Evolutionary conservation across 257 asterid species (phyloP), one percentile per base, ranked within the genome.

Genomic region (Galeopsis tetrahit): DNA sequence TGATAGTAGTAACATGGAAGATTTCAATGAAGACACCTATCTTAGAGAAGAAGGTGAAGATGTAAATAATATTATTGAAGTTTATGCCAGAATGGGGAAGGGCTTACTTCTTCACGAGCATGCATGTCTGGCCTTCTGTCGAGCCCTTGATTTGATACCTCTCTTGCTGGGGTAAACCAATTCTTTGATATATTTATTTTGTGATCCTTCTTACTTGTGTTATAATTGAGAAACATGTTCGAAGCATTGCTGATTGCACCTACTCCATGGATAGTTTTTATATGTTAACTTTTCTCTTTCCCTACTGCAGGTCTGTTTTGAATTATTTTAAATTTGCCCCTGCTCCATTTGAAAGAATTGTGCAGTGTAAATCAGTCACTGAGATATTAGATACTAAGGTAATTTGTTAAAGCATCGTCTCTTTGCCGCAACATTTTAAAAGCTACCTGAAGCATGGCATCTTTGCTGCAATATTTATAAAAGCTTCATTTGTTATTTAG

Each of bases 311-410:
- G 95, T 68, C 85, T 43, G 75, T 88, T 60, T 79, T 87, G 67
- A 78, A 78, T 77, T 95, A 95, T 85, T 90, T 91, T 72, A 69
- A 79, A 55, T 78, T 64, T 82, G 93, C 98, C 61, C 97, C 98
- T 78, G 87, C 97, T 77, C 98, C 99, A 13, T 95, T 91, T 39
- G 81, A 89, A 80, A 86, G 93, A 84, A 79, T 92, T n/a, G 82
- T 60, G 75, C 83, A 48, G 73, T 78, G 69, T 49, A 57, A 60
- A 78, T 69, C 84, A 62, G 82, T 77, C 80, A 56, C 65, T 13
- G 68, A 70, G 68, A 85, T 80, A 44, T 69, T 82, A 28, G 14
- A 75, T 53, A 59, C 43, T 21, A 21, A 21, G 91, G 98, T 94
- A 88, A 64, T 53, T n/a, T 68, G 49, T 58, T 9, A 59, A 14